These are phyloP conservation scores for Colletotrichum magnum DNA, from an alignment of 2,329 filamentous ascomycete species.

Conservation along the genomic window DNA sequence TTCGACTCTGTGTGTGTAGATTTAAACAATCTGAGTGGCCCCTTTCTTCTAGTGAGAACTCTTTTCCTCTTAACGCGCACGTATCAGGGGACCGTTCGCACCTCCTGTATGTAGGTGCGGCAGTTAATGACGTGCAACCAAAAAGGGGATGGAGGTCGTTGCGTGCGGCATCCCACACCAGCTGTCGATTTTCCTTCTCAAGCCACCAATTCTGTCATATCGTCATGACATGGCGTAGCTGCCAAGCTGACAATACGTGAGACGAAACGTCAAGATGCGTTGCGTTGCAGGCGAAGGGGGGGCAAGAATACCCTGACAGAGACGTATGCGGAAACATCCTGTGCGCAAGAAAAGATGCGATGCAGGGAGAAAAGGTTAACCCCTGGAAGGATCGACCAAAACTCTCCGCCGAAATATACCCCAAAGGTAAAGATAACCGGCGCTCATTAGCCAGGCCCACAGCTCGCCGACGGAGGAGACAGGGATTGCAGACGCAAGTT, in stretches of 20 bases:
- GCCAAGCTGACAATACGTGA: neutral
- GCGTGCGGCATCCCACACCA: too few species aligned
- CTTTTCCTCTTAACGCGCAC: too few species aligned
- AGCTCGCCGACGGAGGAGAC: conserved; percentile 4
- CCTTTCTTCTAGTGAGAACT: neutral
- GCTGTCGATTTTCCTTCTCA: neutral
- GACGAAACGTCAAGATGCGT: neutral
- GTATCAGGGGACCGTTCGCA: too few species aligned
- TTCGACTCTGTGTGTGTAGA: neutral
- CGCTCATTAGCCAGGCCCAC: neutral
- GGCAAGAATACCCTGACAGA: conserved; percentile 16
- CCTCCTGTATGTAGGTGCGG: too few species aligned
- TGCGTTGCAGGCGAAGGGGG: too few species aligned
- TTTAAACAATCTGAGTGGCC: neutral
- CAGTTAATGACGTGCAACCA: too few species aligned
- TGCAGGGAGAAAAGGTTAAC: neutral
- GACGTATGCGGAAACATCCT: neutral
- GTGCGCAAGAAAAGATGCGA: neutral
- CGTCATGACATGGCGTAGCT: neutral
- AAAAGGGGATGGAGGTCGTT: too few species aligned
- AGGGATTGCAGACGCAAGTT: too few species aligned
- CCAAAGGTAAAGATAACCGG: conserved; percentile 21
- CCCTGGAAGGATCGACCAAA: neutral
- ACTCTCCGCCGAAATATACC: neutral
- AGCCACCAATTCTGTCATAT: neutral